Evolutionary conservation across 208 protist genomes (phyloP).

Genomic region (Trypanosoma caninum): DNA sequence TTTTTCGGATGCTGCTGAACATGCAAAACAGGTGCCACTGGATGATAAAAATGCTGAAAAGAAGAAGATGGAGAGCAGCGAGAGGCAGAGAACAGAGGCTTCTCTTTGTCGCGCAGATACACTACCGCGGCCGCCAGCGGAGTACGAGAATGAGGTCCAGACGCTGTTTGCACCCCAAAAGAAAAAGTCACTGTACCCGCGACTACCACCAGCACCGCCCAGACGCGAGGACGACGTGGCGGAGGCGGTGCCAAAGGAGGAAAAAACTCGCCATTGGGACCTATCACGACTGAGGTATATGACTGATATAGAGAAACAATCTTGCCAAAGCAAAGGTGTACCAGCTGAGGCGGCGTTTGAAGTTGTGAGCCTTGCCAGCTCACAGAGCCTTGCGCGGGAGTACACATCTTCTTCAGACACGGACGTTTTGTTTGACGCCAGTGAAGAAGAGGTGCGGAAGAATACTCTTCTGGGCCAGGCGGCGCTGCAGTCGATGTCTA

Average conservation of each 20-base stretch:
- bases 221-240: conserved; percentile 40
- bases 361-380: conserved; percentile 10
- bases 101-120: conserved; percentile 2
- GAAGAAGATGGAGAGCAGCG: not conserved
- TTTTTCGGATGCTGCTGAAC: not conserved
- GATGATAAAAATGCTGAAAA: not conserved
- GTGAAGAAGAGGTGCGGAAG: conserved; percentile 5
- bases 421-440: conserved; percentile 17
- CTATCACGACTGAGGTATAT: no score
- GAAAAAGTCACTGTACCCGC: conserved; percentile 37
- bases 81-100: not conserved
- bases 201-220: conserved; percentile 26
- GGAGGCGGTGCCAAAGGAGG: conserved; percentile 22
- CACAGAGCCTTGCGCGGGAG: conserved; percentile 17
- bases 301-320: not conserved
- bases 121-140: conserved; percentile 23
- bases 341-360: conserved; percentile 18
- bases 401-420: not conserved
- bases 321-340: not conserved
- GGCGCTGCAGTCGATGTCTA: conserved; percentile 12
- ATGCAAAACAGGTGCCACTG: not conserved
- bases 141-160: conserved; percentile 14
- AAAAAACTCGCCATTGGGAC: no score
- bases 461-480: conserved; percentile 11
- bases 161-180: conserved; percentile 14